Conservation (phyloP, 2,329 filamentous ascomycete genomes). For the Bertia moriformis region DNA sequence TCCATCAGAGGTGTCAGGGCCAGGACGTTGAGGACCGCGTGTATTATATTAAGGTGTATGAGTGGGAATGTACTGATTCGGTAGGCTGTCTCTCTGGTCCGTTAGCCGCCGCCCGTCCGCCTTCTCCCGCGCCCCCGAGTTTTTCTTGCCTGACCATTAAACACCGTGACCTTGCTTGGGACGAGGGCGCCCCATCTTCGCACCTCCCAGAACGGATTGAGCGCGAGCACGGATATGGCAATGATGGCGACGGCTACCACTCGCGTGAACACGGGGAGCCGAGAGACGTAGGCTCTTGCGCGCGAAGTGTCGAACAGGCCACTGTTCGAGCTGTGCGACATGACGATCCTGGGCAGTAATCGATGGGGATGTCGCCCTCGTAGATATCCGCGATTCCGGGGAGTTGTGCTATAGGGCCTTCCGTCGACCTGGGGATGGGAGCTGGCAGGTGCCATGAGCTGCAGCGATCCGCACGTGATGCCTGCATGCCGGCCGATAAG, state of each 20-base stretch:
- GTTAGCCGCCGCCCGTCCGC: slow-evolving; percentile 3
- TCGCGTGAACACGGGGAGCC: slow-evolving; percentile 79
- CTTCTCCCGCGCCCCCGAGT: not conserved
- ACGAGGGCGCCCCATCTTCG: slow-evolving; percentile 66
- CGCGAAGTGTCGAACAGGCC: slow-evolving; percentile 64
- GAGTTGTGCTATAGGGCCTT: slow-evolving; percentile 18
- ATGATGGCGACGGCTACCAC: slow-evolving; percentile 52
- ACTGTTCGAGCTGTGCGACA: no score
- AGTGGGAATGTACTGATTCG: slow-evolving; percentile 85
- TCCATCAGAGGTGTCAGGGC: slow-evolving; percentile 76
- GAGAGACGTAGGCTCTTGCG: slow-evolving; percentile 66
- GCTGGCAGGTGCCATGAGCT: no score
- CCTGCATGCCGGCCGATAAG: no score
- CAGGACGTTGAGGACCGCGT: slow-evolving; percentile 65
- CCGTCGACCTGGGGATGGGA: slow-evolving; percentile 12
- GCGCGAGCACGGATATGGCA: slow-evolving; percentile 51
- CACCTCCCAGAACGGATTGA: slow-evolving; percentile 60
- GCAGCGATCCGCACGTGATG: no score
- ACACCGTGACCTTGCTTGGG: slow-evolving; percentile 59
- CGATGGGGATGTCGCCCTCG: no score
- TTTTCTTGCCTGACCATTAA: slow-evolving; percentile 36
- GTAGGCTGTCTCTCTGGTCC: slow-evolving; percentile 60
- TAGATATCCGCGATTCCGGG: no score
- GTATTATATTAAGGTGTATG: slow-evolving; percentile 69
- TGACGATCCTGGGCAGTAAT: no score